Evolutionary conservation across 176 grass and related monocot genomes (phyloP).

Genomic region (Oryza punctata): DNA sequence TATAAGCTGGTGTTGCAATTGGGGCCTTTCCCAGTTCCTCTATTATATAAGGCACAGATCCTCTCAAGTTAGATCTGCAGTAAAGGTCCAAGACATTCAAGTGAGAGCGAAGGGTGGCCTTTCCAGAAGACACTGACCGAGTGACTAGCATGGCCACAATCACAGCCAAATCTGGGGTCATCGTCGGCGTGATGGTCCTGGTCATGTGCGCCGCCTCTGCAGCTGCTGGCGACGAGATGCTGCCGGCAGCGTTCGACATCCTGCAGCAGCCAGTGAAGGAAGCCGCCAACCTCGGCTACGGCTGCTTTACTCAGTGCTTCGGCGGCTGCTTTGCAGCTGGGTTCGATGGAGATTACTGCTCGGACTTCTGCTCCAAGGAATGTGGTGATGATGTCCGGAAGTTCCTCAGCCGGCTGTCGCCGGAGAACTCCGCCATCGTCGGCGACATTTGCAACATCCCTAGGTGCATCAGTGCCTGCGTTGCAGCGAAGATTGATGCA

Average conservation of each 20-base stretch:
- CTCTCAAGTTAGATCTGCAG: not conserved
- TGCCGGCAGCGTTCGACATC: not conserved
- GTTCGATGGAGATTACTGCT: not conserved
- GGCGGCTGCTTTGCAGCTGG: not conserved
- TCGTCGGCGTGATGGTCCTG: not conserved
- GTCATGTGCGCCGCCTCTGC: slow-evolving; percentile 3
- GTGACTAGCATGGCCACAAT: not conserved
- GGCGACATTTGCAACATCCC: not conserved
- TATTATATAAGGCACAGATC: not conserved
- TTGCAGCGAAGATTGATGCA: not conserved
- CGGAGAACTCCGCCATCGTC: not conserved
- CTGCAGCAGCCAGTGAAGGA: not conserved
- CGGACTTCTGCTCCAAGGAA: not conserved
- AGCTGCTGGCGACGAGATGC: not conserved
- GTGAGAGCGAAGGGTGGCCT: not conserved
- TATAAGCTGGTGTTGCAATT: not conserved
- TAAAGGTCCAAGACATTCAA: not conserved
- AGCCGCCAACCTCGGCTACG: not conserved
- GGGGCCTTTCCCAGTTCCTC: not conserved
- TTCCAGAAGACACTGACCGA: not conserved
- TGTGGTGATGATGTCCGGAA: not conserved
- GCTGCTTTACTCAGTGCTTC: not conserved
- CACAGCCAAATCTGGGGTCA: slow-evolving; percentile 4
- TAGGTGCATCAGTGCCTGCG: not conserved
- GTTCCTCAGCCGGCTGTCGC: not conserved